Evolutionary conservation across 2,329 filamentous ascomycete species (phyloP), one percentile per base, ranked within the genome.

Genomic region (Dactylellina sp.): DNA sequence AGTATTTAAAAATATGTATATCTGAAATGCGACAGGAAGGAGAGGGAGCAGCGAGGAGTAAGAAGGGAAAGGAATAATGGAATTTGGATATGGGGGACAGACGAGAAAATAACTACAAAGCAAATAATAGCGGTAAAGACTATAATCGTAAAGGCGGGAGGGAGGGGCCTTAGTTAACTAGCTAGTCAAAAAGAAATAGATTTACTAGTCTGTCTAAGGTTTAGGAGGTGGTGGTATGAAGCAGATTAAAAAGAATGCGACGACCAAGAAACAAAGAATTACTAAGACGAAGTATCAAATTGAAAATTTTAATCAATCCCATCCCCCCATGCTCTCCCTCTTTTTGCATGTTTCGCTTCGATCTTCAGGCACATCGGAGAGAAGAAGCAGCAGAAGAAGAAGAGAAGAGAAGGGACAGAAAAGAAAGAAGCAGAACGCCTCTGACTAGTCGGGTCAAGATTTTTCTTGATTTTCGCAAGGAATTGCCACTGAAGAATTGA

Each of bases 191-290:
- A 22, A 49, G 55, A 61, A 32, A 59, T 55, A 65, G 50, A 9
- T 20, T 11, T 24, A 47, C 39, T 42, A 46, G 57, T n/a, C 53
- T 25, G 68, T 50, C 59, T 71, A 62, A 64, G 53, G 42, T 71
- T 71, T 71, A 63, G 66, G 66, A 60, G 42, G 42, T 42, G 68
- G 68, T 53, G 68, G 68, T 72, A 72, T 72, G 68, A 72, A 65
- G 60, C 68, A 72, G 68, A 72, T 72, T 72, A 72, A 72, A 60
- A 72, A 72, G 68, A 72, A 72, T 72, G 60, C 68, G 60, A 60
- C 61, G 60, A 53, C 52, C 28, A 60, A 65, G 55, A 65, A 72
- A 60, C 52, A 72, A 65, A 63, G 55, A 64, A 72, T 65, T 65
- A 60, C 60, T 64, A 65, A 53, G 32, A 32, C 28, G 39, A 61